These are phyloP conservation scores for Claviceps arundinis DNA, from an alignment of 2,329 filamentous ascomycete genomes.

Conservation along the genomic window DNA sequence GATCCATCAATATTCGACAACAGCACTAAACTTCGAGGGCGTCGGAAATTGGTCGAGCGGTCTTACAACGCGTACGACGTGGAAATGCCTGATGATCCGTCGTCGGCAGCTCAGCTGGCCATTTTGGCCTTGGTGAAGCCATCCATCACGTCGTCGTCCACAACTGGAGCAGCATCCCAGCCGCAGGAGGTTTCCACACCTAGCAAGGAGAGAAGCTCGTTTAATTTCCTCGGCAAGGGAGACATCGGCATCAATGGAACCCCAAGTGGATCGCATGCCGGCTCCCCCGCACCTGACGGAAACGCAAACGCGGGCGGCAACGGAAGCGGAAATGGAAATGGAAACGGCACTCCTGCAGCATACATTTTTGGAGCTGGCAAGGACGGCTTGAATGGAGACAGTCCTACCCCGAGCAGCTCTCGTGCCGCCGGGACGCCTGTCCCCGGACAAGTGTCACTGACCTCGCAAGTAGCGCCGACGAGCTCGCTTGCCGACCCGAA, in stretches of 20 bases:
- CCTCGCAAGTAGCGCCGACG: slow-evolving; percentile 23
- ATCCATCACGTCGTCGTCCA: slow-evolving; percentile 31
- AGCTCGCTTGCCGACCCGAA: slow-evolving; percentile 37
- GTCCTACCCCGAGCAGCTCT: slow-evolving; percentile 38
- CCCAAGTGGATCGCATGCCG: slow-evolving; percentile 73
- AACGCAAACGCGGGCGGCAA: slow-evolving; percentile 15
- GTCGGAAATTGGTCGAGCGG: slow-evolving; percentile 69
- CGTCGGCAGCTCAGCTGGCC: slow-evolving; percentile 68
- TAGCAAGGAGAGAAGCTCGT: slow-evolving; percentile 49
- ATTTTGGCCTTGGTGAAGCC: slow-evolving; percentile 48
- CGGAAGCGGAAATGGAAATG: not conserved
- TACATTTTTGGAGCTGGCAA: slow-evolving; percentile 41
- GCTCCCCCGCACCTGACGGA: slow-evolving; percentile 69
- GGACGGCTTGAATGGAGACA: slow-evolving; percentile 32
- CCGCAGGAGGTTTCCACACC: slow-evolving; percentile 43
- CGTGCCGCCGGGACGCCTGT: slow-evolving; percentile 35
- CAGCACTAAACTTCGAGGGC: slow-evolving; percentile 61
- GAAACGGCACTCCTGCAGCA: slow-evolving; percentile 47
- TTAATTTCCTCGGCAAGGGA: slow-evolving; percentile 53
- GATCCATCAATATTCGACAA: slow-evolving; percentile 80
- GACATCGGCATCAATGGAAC: slow-evolving; percentile 62
- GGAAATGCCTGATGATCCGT: slow-evolving; percentile 74
- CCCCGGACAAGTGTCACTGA: slow-evolving; percentile 19
- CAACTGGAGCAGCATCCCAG: slow-evolving; percentile 28
- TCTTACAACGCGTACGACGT: slow-evolving; percentile 92